phyloP scores from a whole-genome alignment of 805 yeast species.

The Teunomyces funiuensis region DNA sequence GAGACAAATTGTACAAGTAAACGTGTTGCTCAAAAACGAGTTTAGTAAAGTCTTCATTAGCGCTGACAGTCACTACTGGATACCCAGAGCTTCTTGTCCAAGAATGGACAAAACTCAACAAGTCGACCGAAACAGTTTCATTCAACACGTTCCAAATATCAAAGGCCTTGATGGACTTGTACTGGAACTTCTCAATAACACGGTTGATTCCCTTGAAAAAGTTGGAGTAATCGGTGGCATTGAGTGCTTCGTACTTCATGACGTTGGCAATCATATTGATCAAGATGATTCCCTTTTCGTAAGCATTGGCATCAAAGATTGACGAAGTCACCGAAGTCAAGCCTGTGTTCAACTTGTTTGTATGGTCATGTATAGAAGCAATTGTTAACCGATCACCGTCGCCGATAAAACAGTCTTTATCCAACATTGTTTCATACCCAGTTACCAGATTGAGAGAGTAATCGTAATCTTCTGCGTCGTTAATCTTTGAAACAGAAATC shows the following conservation, averaged over 20 bases:
- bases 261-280: constrained; percentile 52
- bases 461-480: constrained; percentile 10
- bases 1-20: constrained; percentile 26
- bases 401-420: constrained; percentile 30
- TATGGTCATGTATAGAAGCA: constrained; percentile 38
- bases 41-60: constrained; percentile 20
- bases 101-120: constrained; percentile 53
- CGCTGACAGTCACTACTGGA: constrained; percentile 48
- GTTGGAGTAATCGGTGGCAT: constrained; percentile 23
- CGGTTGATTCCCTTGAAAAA: constrained; percentile 34
- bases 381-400: constrained; percentile 15
- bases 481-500: constrained; percentile 23
- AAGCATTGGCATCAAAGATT: constrained; percentile 51
- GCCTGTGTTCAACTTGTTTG: constrained; percentile 27
- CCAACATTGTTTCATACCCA: constrained; percentile 30
- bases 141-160: constrained; percentile 53
- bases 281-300: constrained; percentile 60
- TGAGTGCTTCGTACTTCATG: constrained; percentile 30
- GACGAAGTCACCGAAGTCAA: constrained; percentile 30
- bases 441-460: constrained; percentile 13
- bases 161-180: constrained; percentile 43
- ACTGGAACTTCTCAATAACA: constrained; percentile 35
- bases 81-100: constrained; percentile 64
- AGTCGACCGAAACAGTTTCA: constrained; percentile 37
- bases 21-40: constrained; percentile 40